Base-by-base conservation (phyloP, 2,329 filamentous ascomycete species). In the Byssochlamys sp. region DNA sequence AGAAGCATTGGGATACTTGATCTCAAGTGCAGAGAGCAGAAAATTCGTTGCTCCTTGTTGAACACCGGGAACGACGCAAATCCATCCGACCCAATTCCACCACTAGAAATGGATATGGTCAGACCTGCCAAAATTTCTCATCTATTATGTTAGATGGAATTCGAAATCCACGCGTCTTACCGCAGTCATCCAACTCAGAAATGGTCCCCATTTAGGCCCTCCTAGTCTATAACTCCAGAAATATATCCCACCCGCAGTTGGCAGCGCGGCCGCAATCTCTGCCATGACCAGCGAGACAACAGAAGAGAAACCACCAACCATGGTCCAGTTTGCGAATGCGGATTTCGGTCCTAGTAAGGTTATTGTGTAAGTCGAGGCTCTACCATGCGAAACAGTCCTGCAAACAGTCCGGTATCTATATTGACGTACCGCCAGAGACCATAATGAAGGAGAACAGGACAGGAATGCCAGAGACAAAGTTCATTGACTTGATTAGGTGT, bases 31-130 rank as follows among this genome's bases (percentile, higher is more conserved):
- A 19, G 68, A 67, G n/a, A 75, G 63, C 14, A 76, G 62, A 59
- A 76, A 74, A 55, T 74, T 74, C 7, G 73, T 75, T 1, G 69
- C 59, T 5, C 73, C 73, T 60, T 75, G 73, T 59, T 73, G 71
- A 2, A 73, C 70, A 6, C 72, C 73, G 1, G 73, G 73, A 0
- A 75, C 71, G n/a, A 74, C 68, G 35, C 64, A 65, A 27, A 71
- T 56, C 71, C 69, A 72, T 27, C 70, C 69, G 11, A 66, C 65
- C 67, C 68, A 74, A 58, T 74, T 75, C 71, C 70, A 75, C 72
- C 73, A 75, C 3, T 51, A n/a, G 6, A 19, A 28, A 27, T 28
- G 6, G 24, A 51, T 14, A 26, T 26, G 19, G 10, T 51, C 4
- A 51, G 48, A 31, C 29, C 29, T 31, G 2, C 11, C 29, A 31